phyloP scores from a whole-genome alignment of 1,284 basidiomycete genomes.

The Leccinum fuscescens region DNA sequence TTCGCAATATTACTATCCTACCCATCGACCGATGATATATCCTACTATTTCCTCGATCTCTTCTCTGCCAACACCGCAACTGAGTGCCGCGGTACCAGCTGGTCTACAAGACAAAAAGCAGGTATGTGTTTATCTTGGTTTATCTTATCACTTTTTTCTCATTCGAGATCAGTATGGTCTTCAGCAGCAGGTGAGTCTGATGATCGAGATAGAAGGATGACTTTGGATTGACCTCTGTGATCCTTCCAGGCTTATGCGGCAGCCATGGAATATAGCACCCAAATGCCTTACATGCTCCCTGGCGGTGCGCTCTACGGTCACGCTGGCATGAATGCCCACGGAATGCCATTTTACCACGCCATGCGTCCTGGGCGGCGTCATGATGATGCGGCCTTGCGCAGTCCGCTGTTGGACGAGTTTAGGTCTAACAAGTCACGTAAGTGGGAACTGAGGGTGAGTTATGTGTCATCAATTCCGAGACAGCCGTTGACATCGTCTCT shows the following conservation, averaged over 20 bases:
- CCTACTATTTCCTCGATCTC: slow-evolving; percentile 49
- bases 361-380: slow-evolving; percentile 43
- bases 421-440: slow-evolving; percentile 74
- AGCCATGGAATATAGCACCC: slow-evolving; percentile 47
- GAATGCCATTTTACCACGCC: slow-evolving; percentile 39
- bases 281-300: slow-evolving; percentile 47
- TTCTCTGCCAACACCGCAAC: slow-evolving; percentile 50
- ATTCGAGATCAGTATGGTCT: slow-evolving; percentile 43
- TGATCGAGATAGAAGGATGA: slow-evolving; percentile 39
- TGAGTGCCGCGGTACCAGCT: slow-evolving; percentile 41
- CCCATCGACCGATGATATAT: slow-evolving; percentile 59
- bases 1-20: slow-evolving; percentile 62
- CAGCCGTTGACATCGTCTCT: slow-evolving; percentile 6
- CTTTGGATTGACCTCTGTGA: slow-evolving; percentile 40
- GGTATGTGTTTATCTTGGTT: slow-evolving; percentile 37
- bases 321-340: slow-evolving; percentile 30
- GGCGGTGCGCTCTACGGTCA: slow-evolving; percentile 43
- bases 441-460: slow-evolving; percentile 76
- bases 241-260: slow-evolving; percentile 44
- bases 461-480: slow-evolving; percentile 1
- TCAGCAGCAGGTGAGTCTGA: slow-evolving; percentile 45
- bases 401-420: slow-evolving; percentile 81
- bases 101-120: slow-evolving; percentile 60
- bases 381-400: slow-evolving; percentile 51
- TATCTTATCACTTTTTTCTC: slow-evolving; percentile 8